phyloP scores from a whole-genome alignment of 2,329 filamentous ascomycete genomes.

The Lasiodiplodia sp. region DNA sequence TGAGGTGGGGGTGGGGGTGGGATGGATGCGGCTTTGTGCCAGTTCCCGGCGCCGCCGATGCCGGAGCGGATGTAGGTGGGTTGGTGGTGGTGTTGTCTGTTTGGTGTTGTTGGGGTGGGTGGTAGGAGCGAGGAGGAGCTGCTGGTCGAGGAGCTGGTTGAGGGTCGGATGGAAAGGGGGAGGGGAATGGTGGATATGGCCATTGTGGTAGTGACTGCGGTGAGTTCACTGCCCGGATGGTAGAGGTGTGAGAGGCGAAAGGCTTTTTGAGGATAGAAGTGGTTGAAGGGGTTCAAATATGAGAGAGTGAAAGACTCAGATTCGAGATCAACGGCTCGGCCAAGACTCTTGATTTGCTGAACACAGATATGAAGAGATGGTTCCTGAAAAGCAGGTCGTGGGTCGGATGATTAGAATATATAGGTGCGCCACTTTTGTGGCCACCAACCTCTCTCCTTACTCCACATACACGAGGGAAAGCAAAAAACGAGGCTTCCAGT shows the following conservation, averaged over 20 bases:
- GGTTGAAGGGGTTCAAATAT: not conserved
- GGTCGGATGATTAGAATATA: not conserved
- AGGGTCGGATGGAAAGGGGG: slow-evolving; percentile 8
- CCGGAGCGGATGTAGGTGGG: slow-evolving; percentile 35
- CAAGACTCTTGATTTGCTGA: not conserved
- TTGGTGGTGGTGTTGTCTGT: not conserved
- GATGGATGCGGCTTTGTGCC: slow-evolving; percentile 33
- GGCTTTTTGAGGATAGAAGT: not conserved
- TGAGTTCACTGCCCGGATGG: not conserved
- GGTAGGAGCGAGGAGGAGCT: slow-evolving; percentile 16
- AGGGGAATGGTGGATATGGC: not conserved
- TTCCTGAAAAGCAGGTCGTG: not conserved
- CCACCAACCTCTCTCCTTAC: not conserved
- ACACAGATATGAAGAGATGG: not conserved
- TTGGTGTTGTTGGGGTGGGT: not conserved
- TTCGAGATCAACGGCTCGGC: not conserved
- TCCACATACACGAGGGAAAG: not conserved
- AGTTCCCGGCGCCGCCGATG: slow-evolving; percentile 38
- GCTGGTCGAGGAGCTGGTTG: slow-evolving; percentile 22
- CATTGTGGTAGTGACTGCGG: not conserved
- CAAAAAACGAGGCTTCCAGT: not conserved
- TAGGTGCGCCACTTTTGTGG: not conserved
- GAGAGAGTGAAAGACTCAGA: not conserved
- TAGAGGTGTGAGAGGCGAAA: not conserved
- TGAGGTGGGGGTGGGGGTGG: slow-evolving; percentile 23